Base-by-base conservation (phyloP, 805 yeast species). In the Suhomyces canberraensis region DNA sequence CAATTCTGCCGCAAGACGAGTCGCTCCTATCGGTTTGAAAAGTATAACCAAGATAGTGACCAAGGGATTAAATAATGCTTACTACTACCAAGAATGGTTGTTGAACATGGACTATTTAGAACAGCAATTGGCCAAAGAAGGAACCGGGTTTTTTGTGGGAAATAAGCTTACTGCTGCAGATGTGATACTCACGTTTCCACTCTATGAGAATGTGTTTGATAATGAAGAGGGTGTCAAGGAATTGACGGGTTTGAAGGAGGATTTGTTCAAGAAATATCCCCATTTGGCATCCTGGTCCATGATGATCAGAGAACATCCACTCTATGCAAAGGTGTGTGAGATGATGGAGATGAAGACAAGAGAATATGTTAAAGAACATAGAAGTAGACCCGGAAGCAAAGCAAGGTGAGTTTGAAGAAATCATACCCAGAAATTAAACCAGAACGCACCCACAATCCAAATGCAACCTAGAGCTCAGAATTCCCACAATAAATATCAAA, bases 91-190 rank as follows among this genome's bases (percentile, higher is more conserved):
- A 16, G 81, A 80, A 44, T 55, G 73, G 47, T 56, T 53, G 18
- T 47, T 46, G 28, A 61, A 64, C 26, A 47, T 77, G 43, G 55
- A 54, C 4, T 67, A 54, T 41, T 51, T 79, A 33, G 79, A 78
- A 34, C 44, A 45, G 7, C 54, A 48, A 35, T 54, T 78, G 26
- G 46, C 50, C 32, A 37, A 45, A 21, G 40, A 51, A 7, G 59
- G 58, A 7, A 56, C 61, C 16, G 56, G 59, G 16, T 76, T 52
- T 47, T 70, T 78, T 46, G 79, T 75, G 13, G 78, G 73, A 9
- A 61, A 66, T 24, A 64, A 65, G 42, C 52, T 77, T n/a, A 64
- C 78, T 13, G 81, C 61, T 3, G 83, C 81, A 7, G 83, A 78
- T 45, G 69, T 83, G 36, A 67, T 79, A 36, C 55, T 78, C 45